Conservation (phyloP, 495 filamentous ascomycete species). For the Neurospora sp. region DNA sequence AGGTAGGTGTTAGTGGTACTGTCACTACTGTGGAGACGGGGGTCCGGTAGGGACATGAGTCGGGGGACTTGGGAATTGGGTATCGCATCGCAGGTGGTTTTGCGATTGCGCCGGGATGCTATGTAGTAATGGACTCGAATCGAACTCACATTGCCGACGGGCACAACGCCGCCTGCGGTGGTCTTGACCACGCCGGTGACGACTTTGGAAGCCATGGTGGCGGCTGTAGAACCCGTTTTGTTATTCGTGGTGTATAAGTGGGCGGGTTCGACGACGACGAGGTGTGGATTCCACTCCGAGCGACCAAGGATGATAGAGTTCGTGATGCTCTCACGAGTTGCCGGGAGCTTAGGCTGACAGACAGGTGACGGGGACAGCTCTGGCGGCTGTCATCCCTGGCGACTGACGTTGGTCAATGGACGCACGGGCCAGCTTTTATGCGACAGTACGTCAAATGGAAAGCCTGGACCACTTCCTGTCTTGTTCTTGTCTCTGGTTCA, state of each 20-base stretch:
- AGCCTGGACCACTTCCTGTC: neutral
- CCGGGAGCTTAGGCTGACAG: neutral
- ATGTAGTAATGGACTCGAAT: neutral
- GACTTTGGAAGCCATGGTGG: constrained; percentile 45
- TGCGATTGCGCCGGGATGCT: no score
- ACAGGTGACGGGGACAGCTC: neutral
- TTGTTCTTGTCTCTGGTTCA: neutral
- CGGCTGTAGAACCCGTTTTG: constrained; percentile 5
- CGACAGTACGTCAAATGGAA: neutral
- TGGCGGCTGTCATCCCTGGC: neutral
- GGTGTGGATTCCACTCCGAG: neutral
- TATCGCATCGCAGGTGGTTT: no score
- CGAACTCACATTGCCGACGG: constrained; percentile 34
- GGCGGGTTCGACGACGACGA: neutral
- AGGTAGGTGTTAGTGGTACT: no score
- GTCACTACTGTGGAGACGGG: neutral
- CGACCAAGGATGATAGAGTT: neutral
- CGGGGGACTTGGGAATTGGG: neutral
- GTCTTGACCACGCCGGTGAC: constrained; percentile 43
- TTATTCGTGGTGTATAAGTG: neutral
- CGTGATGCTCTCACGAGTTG: neutral
- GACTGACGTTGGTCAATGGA: neutral
- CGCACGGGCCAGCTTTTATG: neutral
- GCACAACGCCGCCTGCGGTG: constrained; percentile 35
- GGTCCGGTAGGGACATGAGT: neutral